Percentiles rank a stretch among this genome's conserved stretches.
Conservation (phyloP, 495 filamentous ascomycete species). For the Elaphomyces granulatus region DNA sequence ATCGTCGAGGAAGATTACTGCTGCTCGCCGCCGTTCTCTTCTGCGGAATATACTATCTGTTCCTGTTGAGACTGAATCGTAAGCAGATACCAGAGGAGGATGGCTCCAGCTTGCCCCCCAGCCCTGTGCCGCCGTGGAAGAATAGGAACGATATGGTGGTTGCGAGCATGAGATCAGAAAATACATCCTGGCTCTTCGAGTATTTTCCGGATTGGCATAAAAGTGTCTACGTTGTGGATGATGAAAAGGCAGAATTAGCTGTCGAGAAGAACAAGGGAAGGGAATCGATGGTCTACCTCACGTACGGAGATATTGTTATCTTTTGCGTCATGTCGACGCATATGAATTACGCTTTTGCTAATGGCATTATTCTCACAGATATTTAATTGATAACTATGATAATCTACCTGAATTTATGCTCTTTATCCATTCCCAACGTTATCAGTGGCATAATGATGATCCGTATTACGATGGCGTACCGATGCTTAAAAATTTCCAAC, state of each 20-base stretch:
- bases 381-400: conserved; percentile 53
- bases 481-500: conserved; percentile 38
- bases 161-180: conserved; percentile 36
- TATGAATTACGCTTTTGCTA: not conserved
- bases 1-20: too few species aligned
- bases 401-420: conserved; percentile 42
- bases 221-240: conserved; percentile 40
- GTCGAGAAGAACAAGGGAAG: conserved; percentile 39
- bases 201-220: conserved; percentile 34
- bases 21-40: too few species aligned
- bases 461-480: conserved; percentile 35
- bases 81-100: too few species aligned
- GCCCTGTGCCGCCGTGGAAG: too few species aligned
- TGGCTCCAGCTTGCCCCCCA: too few species aligned
- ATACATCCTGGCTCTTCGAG: conserved; percentile 41
- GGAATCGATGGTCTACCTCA: conserved; percentile 45
- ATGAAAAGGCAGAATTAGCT: conserved; percentile 30
- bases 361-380: too few species aligned
- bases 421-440: conserved; percentile 47
- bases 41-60: too few species aligned
- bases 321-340: too few species aligned
- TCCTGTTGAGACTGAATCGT: too few species aligned
- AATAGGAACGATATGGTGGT: conserved; percentile 38
- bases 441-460: conserved; percentile 49
- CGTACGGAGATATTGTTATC: conserved; percentile 38